Base-by-base conservation (phyloP, 1,284 basidiomycete species). In the Tylopilus sp. region DNA sequence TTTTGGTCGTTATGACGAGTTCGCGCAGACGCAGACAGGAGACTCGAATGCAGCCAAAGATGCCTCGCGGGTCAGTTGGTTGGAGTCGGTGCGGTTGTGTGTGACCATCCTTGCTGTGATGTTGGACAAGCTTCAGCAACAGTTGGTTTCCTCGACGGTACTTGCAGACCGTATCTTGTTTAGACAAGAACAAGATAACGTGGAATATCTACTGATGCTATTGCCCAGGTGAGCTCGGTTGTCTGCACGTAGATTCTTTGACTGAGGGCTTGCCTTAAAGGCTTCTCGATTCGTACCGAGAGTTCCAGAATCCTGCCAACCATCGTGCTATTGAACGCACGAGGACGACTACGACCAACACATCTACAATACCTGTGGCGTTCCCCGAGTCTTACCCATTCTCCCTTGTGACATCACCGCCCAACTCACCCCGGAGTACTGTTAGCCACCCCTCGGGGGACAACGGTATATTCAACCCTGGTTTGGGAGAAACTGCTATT, bases 371-470 rank as follows among this genome's bases (percentile, higher is more conserved):
- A 4, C 93, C 94, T 1, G 84, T 92, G 47, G 86, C 91, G 2
- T 97, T 97, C 70, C 96, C 95, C 0, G 86, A 92, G 51, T 88
- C 92, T 1, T 94, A 97, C 64, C 96, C 95, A 0, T 95, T 97
- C 68, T 86, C 92, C 1, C 76, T 97, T 4, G 66, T 94, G 10
- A 77, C 90, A 0, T 78, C 82, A 36, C 69, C 82, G 48, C 79
- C 91, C 40, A 74, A 84, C 59, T 61, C 74, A 51, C 60, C 75
- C 54, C 69, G 72, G 16, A 71, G 74, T 57, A 62, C 73, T n/a
- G 71, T 72, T 34, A 74, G 63, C 34, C 64, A 70, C 3, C 70
- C 74, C 8, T 63, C 63, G 34, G 78, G 82, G 36, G 71, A 65
- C 38, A 74, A 73, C 41, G 61, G 65, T 28, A 59, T 79, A 7